A percentile compares a stretch with the other conserved stretches of the same genome.
These are phyloP conservation scores for Russula griseocarnosa DNA, from an alignment of 768 basidiomycete genomes.

Conservation along the genomic window DNA sequence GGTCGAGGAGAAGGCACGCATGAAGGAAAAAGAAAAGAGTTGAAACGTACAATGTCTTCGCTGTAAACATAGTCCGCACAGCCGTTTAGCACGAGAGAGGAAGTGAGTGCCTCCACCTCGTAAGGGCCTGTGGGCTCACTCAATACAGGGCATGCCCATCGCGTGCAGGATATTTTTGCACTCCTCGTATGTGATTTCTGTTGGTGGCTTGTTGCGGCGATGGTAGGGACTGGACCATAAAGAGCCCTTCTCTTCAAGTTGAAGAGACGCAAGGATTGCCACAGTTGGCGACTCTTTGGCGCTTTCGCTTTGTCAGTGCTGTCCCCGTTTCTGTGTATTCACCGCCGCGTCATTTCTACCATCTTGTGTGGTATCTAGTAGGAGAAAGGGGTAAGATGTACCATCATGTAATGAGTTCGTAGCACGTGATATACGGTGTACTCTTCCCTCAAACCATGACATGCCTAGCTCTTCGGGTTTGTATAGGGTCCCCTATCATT, in stretches of 20 bases:
- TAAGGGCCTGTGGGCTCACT: slow-evolving; percentile 60
- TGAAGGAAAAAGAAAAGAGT: too few relatives aligned
- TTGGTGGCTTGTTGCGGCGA: slow-evolving; percentile 59
- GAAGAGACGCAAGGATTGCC: slow-evolving; percentile 36
- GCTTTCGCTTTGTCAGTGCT: too few relatives aligned
- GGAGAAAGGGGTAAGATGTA: too few relatives aligned
- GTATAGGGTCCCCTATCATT: too few relatives aligned
- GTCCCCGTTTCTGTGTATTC: too few relatives aligned
- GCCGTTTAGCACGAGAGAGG: slow-evolving; percentile 69
- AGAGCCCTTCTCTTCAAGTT: slow-evolving; percentile 51
- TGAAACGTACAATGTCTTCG: slow-evolving; percentile 67
- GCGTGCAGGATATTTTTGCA: slow-evolving; percentile 62
- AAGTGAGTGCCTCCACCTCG: slow-evolving; percentile 85
- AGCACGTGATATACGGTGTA: too few relatives aligned
- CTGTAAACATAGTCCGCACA: slow-evolving; percentile 86
- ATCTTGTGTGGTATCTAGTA: too few relatives aligned
- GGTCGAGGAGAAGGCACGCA: background rate
- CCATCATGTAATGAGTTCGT: too few relatives aligned
- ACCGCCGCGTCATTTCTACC: too few relatives aligned
- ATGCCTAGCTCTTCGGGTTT: too few relatives aligned
- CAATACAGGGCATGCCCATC: slow-evolving; percentile 78
- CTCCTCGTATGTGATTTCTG: slow-evolving; percentile 61
- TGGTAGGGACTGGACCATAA: slow-evolving; percentile 63
- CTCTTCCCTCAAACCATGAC: too few relatives aligned
- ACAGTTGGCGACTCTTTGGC: slow-evolving; percentile 30